Percentiles rank a stretch among this genome's conserved stretches.
phyloP scores from a whole-genome alignment of 495 filamentous ascomycete species.

The Penicillium dipodomyicola region DNA sequence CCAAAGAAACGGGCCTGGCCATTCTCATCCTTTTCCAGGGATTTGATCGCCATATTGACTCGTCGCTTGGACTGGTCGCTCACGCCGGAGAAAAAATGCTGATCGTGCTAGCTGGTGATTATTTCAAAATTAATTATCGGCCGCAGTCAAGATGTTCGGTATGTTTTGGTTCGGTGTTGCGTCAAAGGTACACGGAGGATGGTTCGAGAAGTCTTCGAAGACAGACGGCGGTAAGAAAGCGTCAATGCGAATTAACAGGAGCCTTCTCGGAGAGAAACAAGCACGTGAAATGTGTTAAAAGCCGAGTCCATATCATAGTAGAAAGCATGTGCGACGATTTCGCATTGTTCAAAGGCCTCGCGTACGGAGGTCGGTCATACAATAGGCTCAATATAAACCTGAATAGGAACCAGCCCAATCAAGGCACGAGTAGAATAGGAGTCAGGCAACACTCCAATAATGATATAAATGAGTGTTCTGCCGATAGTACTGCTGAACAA shows the following conservation, averaged over 20 bases:
- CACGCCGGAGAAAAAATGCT: background rate
- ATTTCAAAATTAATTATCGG: background rate
- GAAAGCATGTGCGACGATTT: conserved; percentile 12
- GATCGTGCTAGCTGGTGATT: background rate
- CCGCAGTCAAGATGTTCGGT: background rate
- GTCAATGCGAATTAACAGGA: background rate
- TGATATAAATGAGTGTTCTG: conserved; percentile 1
- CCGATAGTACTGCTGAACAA: background rate
- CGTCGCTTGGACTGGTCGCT: background rate
- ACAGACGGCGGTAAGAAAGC: background rate
- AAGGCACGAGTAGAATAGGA: background rate
- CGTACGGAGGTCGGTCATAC: background rate
- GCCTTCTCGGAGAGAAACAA: background rate
- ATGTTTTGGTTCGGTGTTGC: background rate
- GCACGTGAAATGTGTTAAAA: background rate
- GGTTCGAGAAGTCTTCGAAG: background rate
- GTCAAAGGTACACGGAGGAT: background rate
- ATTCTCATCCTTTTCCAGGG: conserved; percentile 36
- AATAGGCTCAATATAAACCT: conserved; percentile 3
- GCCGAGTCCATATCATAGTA: conserved; percentile 1
- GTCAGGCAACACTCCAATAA: background rate
- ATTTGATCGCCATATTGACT: conserved; percentile 35
- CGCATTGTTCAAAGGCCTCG: conserved; percentile 5
- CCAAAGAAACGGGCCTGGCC: conserved; percentile 62
- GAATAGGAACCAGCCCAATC: conserved; percentile 10